These are phyloP conservation scores for Hypoxylon cercidicola DNA, from an alignment of 495 filamentous ascomycete genomes.

Conservation along the genomic window DNA sequence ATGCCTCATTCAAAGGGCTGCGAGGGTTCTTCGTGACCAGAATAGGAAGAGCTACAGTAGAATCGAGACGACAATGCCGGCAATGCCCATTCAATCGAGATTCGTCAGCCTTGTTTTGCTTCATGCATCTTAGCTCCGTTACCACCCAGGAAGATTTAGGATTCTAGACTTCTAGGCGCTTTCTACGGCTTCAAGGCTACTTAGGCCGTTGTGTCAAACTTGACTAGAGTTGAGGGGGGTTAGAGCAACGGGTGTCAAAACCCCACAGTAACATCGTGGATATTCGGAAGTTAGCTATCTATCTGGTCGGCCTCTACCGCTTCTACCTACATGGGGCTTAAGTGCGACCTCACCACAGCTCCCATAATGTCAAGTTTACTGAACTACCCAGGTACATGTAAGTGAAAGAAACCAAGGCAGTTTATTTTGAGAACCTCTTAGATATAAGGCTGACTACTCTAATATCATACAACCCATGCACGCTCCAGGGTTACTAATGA, in stretches of 20 bases:
- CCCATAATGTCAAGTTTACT: no score
- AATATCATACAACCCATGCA: not conserved
- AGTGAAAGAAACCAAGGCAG: conserved; percentile 2
- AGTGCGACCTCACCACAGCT: no score
- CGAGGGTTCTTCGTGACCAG: no score
- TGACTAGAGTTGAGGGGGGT: conserved; percentile 11
- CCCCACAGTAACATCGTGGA: not conserved
- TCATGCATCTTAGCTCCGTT: conserved; percentile 13
- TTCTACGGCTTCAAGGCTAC: conserved; percentile 30
- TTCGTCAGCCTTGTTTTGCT: conserved; percentile 18
- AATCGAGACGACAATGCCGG: conserved; percentile 7
- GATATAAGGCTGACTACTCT: not conserved
- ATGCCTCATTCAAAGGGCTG: conserved; percentile 20
- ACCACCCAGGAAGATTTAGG: conserved; percentile 4
- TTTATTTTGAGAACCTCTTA: not conserved
- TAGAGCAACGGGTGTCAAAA: conserved; percentile 8
- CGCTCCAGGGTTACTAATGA: no score
- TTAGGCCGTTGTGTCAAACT: conserved; percentile 18
- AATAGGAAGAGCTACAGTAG: conserved; percentile 1
- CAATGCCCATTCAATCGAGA: conserved; percentile 1
- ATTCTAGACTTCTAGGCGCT: conserved; percentile 24
- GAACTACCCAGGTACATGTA: no score
- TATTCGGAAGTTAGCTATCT: no score
- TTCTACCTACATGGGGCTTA: no score
- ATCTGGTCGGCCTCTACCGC: no score